phyloP scores from a whole-genome alignment of 2,329 filamentous ascomycete genomes.

The Thermoascus crustaceus region DNA sequence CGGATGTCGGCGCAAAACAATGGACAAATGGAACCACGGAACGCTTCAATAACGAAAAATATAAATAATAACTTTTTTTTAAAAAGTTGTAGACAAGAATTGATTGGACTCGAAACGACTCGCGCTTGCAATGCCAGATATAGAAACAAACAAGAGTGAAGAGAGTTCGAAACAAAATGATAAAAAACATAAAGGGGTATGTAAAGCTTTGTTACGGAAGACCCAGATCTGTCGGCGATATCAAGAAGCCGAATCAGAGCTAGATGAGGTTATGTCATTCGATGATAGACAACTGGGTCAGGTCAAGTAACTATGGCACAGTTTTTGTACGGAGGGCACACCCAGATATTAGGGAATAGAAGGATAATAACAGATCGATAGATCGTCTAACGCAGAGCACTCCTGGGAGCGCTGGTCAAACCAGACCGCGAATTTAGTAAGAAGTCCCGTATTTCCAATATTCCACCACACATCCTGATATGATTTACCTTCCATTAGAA shows the following conservation, averaged over 20 bases:
- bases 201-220: conserved; percentile 22
- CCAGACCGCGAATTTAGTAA: neutral
- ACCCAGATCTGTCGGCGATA: conserved; percentile 22
- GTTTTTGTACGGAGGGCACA: conserved; percentile 8
- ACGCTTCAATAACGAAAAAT: neutral
- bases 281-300: conserved; percentile 2
- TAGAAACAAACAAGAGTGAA: conserved; percentile 18
- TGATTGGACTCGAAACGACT: conserved; percentile 24
- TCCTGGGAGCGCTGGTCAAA: neutral
- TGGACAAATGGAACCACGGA: neutral
- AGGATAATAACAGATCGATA: neutral
- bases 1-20: neutral
- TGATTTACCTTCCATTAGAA: conserved; percentile 19
- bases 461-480: conserved; percentile 5
- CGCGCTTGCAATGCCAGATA: conserved; percentile 41
- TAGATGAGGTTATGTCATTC: neutral
- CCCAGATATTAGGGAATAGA: conserved; percentile 4
- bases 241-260: neutral
- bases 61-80: no score
- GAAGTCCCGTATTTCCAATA: conserved; percentile 11
- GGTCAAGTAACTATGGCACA: conserved; percentile 12
- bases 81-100: conserved; percentile 9
- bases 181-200: conserved; percentile 24
- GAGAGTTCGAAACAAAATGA: conserved; percentile 24
- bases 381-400: neutral